Conservation (phyloP, 306 rosid genomes). For the Vicia sativa region DNA sequence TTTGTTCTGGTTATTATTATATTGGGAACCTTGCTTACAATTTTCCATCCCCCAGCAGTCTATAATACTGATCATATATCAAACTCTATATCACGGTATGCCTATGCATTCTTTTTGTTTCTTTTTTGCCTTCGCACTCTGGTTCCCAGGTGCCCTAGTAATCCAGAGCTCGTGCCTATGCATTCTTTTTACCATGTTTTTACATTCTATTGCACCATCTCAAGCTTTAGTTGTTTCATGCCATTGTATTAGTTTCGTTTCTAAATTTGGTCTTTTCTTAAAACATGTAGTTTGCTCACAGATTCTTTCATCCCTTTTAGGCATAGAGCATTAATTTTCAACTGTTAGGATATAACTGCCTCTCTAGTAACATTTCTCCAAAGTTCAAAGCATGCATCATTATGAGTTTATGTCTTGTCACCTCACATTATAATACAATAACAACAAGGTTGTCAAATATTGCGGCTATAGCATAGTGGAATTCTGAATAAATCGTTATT, state of each 20-base stretch:
- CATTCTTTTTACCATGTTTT: constrained; percentile 26
- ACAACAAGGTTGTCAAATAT: background rate
- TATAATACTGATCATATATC: constrained; percentile 65
- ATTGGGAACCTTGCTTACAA: constrained; percentile 67
- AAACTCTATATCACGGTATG: constrained; percentile 61
- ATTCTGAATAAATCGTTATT: background rate
- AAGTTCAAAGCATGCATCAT: constrained; percentile 25
- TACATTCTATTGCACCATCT: constrained; percentile 10
- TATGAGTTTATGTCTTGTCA: constrained; percentile 13
- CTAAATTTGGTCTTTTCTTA: constrained; percentile 15
- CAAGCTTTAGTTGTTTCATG: constrained; percentile 26
- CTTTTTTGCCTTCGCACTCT: no score
- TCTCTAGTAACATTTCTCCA: background rate
- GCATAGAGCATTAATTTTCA: constrained; percentile 28
- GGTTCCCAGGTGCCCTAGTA: no score
- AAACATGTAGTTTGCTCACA: constrained; percentile 10
- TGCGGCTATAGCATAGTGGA: background rate
- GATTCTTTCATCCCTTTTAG: constrained; percentile 17
- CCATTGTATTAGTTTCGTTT: background rate
- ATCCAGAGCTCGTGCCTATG: no score
- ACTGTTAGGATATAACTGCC: constrained; percentile 4
- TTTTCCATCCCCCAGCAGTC: constrained; percentile 70
- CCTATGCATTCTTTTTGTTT: constrained; percentile 25
- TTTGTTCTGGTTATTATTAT: constrained; percentile 58
- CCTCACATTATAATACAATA: constrained; percentile 20